Conservation (phyloP, 2,329 filamentous ascomycete species). For the Colletotrichum trifolii region DNA sequence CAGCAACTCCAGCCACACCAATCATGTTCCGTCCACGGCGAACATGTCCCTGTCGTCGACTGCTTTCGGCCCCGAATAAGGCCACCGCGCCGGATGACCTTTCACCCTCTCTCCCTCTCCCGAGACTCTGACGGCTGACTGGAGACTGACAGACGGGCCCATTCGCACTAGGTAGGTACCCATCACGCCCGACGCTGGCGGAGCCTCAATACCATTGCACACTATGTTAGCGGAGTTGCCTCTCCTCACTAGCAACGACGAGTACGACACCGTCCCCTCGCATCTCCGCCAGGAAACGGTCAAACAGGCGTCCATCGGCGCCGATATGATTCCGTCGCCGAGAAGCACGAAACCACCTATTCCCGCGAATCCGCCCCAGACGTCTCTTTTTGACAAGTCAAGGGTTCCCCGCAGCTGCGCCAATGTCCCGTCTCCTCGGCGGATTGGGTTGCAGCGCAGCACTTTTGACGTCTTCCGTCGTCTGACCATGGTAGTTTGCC, state of each 20-base stretch:
- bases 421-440: neutral
- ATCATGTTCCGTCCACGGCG: conserved; percentile 6
- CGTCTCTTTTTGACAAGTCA: conserved; percentile 18
- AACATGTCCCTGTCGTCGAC: conserved; percentile 2
- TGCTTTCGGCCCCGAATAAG: conserved; percentile 20
- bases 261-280: too few relatives aligned
- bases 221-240: neutral
- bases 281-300: too few relatives aligned
- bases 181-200: too few relatives aligned
- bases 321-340: neutral
- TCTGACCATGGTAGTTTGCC: neutral
- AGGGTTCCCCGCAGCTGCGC: conserved; percentile 33
- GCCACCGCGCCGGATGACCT: neutral
- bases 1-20: conserved; percentile 9
- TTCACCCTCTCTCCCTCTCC: neutral
- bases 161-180: too few relatives aligned
- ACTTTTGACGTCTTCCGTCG: conserved; percentile 10
- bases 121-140: conserved; percentile 8
- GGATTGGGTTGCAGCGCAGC: conserved; percentile 24
- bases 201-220: neutral
- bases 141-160: conserved; percentile 4
- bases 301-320: too few relatives aligned
- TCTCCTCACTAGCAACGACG: neutral
- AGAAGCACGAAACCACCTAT: neutral
- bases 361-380: conserved; percentile 12